These are phyloP conservation scores for Bolboschoenoplectus hybrid DNA, from an alignment of 202 grass and related monocot species.

Conservation along the genomic window DNA sequence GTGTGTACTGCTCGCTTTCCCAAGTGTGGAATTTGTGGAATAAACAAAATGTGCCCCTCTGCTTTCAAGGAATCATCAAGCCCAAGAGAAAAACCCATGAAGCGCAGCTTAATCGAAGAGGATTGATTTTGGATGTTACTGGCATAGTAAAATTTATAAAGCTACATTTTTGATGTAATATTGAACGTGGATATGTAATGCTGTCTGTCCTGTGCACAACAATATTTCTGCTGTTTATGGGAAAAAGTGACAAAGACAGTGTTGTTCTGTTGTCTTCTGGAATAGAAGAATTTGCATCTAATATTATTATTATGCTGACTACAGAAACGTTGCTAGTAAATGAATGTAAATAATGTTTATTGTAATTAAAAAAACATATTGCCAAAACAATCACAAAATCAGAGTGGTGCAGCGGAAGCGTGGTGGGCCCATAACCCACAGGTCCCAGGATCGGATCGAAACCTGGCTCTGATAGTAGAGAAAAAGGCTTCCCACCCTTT, in stretches of 20 bases:
- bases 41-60: slow-evolving; percentile 78
- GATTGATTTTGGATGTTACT: neutral
- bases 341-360: no score
- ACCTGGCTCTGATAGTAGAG: slow-evolving; percentile 51
- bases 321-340: neutral
- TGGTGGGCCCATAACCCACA: slow-evolving; percentile 86
- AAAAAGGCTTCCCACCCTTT: neutral
- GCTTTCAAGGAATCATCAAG: slow-evolving; percentile 83
- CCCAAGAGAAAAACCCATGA: slow-evolving; percentile 65
- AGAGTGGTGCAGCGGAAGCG: slow-evolving; percentile 67
- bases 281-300: neutral
- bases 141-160: neutral
- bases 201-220: neutral
- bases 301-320: neutral
- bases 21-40: slow-evolving; percentile 66
- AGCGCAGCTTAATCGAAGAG: slow-evolving; percentile 39
- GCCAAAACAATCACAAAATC: slow-evolving; percentile 8
- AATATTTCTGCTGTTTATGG: neutral
- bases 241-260: neutral
- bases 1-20: slow-evolving; percentile 80
- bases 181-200: neutral
- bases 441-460: slow-evolving; percentile 75
- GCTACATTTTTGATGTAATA: slow-evolving; percentile 17
- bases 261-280: neutral
- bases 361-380: no score